Evolutionary conservation across 1,284 basidiomycete genomes (phyloP).

Genomic region (Puccinia horiana): DNA sequence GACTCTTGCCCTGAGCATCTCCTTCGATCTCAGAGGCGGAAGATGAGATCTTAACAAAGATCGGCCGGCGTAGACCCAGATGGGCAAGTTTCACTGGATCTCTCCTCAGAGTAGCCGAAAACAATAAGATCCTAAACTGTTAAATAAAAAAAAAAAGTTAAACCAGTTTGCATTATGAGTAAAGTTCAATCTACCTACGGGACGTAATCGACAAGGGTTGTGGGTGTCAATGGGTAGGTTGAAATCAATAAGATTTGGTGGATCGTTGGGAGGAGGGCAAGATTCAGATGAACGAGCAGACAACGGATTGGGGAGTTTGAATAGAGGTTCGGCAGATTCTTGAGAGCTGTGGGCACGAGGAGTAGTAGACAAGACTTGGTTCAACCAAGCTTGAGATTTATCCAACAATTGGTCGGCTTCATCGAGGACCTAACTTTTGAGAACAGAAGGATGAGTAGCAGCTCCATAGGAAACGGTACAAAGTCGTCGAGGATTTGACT

Average conservation of each 20-base stretch:
- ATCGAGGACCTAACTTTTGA: slow-evolving; percentile 75
- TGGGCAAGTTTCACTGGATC: slow-evolving; percentile 89
- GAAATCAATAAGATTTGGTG: slow-evolving; percentile 53
- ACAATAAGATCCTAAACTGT: slow-evolving; percentile 91
- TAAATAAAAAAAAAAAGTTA: neutral
- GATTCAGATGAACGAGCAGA: neutral
- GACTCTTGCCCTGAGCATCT: slow-evolving; percentile 52
- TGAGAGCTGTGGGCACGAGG: slow-evolving; percentile 61
- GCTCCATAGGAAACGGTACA: slow-evolving; percentile 18
- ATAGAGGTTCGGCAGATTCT: neutral
- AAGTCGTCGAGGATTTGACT: slow-evolving; percentile 48
- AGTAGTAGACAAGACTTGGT: slow-evolving; percentile 73
- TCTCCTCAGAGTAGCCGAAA: slow-evolving; percentile 91
- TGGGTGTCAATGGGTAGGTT: slow-evolving; percentile 27
- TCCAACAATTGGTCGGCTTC: slow-evolving; percentile 93
- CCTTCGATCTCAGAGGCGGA: slow-evolving; percentile 56
- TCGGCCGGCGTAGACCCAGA: slow-evolving; percentile 74
- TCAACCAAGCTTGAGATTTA: slow-evolving; percentile 92
- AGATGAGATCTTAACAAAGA: slow-evolving; percentile 83
- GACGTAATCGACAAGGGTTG: slow-evolving; percentile 27
- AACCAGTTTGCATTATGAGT: neutral
- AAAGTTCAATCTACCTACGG: slow-evolving; percentile 1
- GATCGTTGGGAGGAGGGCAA: slow-evolving; percentile 54
- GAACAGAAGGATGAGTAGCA: neutral
- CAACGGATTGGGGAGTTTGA: neutral